Percentiles rank a stretch among this genome's conserved stretches.
phyloP scores from a whole-genome alignment of 371 early-diverging fungal genomes.

The Mortierella sp. region DNA sequence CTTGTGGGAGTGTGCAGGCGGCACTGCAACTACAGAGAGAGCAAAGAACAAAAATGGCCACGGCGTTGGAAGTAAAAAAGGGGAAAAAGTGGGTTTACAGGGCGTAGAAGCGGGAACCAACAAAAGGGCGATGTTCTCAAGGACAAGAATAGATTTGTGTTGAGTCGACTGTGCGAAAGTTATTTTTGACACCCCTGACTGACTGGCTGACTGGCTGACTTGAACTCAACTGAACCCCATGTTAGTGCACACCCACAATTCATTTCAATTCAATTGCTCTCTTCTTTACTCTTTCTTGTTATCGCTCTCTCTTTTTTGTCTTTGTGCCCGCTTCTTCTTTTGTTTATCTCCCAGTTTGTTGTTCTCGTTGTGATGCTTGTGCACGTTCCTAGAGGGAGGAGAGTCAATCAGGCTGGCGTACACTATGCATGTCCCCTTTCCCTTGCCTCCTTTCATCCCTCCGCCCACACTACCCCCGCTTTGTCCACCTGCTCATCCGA shows the following conservation, averaged over 20 bases:
- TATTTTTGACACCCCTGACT: slow-evolving; percentile 14
- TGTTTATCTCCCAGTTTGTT: not conserved
- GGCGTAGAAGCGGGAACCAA: not conserved
- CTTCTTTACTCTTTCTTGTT: too few species aligned
- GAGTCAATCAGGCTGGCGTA: not conserved
- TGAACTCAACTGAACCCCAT: not conserved
- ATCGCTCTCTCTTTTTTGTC: not conserved
- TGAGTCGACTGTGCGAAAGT: not conserved
- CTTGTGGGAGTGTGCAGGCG: not conserved
- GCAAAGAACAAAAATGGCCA: not conserved
- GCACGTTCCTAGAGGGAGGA: not conserved
- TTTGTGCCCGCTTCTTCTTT: not conserved
- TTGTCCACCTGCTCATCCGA: not conserved
- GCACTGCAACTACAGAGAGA: not conserved
- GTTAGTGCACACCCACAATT: not conserved
- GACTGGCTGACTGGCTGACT: not conserved
- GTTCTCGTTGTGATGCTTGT: not conserved
- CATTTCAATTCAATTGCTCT: slow-evolving; percentile 2
- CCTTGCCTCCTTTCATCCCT: too few species aligned
- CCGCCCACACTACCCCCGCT: not conserved
- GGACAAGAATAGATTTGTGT: slow-evolving; percentile 5
- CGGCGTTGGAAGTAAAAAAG: not conserved
- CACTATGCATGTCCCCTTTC: not conserved
- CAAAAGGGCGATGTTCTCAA: not conserved
- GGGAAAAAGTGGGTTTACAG: not conserved